Percentiles rank a stretch among this genome's conserved stretches.
These are phyloP conservation scores for Aspergillus jensenii DNA, from an alignment of 2,329 filamentous ascomycete species.

Conservation along the genomic window DNA sequence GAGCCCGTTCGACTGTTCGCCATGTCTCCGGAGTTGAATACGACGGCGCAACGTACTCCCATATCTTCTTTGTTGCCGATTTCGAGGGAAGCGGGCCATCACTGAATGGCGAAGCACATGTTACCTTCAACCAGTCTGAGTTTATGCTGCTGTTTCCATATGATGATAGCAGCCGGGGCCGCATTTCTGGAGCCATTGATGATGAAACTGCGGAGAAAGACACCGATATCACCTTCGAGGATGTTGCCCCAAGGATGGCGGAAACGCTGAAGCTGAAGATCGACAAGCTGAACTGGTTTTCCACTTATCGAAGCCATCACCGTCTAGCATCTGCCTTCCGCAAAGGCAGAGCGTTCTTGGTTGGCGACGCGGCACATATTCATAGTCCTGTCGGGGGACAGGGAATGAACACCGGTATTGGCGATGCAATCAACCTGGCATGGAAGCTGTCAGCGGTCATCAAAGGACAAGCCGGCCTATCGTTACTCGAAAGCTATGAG, in stretches of 20 bases:
- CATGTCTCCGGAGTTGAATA: constrained; percentile 40
- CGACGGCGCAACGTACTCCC: constrained; percentile 44
- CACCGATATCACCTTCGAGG: constrained; percentile 30
- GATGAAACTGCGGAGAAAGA: constrained; percentile 17
- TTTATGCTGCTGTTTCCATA: constrained; percentile 39
- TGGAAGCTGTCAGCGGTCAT: constrained; percentile 56
- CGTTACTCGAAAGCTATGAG: constrained; percentile 51
- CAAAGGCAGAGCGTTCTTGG: constrained; percentile 52
- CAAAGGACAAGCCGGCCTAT: constrained; percentile 35
- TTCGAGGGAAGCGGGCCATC: constrained; percentile 32
- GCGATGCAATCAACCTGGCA: constrained; percentile 55
- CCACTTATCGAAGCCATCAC: constrained; percentile 49
- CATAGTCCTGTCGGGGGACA: constrained; percentile 58
- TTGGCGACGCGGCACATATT: constrained; percentile 59
- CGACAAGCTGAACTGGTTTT: constrained; percentile 40
- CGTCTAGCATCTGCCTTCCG: constrained; percentile 45
- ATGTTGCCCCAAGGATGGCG: constrained; percentile 25
- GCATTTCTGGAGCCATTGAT: constrained; percentile 28
- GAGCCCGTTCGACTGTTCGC: constrained; percentile 52
- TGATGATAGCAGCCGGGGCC: constrained; percentile 20
- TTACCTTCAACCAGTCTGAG: constrained; percentile 34
- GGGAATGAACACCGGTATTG: constrained; percentile 59
- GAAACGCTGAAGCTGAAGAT: constrained; percentile 24
- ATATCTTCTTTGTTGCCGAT: constrained; percentile 49
- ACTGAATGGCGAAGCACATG: constrained; percentile 32